Evolutionary conservation across 108 stramenopile species (phyloP).

Genomic region (Schizochytrium sp.): DNA sequence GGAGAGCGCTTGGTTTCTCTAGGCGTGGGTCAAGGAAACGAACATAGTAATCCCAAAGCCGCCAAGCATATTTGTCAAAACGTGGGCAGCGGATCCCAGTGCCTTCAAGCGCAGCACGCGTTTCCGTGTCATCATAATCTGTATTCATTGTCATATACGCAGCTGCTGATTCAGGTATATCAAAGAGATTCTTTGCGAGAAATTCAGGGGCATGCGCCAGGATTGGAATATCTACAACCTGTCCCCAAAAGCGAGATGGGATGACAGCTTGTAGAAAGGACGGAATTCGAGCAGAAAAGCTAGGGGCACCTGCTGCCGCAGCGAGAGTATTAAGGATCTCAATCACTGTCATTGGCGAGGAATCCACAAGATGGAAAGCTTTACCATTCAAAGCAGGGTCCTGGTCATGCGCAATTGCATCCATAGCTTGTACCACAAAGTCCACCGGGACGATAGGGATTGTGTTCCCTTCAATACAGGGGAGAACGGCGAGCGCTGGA

Average conservation of each 20-base stretch:
- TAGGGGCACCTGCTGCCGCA: not conserved
- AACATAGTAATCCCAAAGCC: slow-evolving; percentile 32
- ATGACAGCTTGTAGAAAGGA: not conserved
- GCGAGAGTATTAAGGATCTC: slow-evolving; percentile 22
- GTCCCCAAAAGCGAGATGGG: not conserved
- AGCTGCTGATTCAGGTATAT: not conserved
- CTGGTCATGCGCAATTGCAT: not conserved
- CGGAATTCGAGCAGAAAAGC: slow-evolving; percentile 11
- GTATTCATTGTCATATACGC: slow-evolving; percentile 45
- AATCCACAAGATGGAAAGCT: not conserved
- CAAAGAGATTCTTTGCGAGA: slow-evolving; percentile 13
- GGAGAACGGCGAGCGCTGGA: not conserved
- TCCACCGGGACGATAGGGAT: slow-evolving; percentile 43
- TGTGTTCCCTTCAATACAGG: slow-evolving; percentile 23
- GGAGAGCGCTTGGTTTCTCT: not conserved
- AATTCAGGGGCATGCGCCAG: slow-evolving; percentile 14
- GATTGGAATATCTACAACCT: not conserved
- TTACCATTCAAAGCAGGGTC: slow-evolving; percentile 1
- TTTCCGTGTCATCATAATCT: slow-evolving; percentile 22
- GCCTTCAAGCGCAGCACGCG: slow-evolving; percentile 39
- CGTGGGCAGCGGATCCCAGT: slow-evolving; percentile 30
- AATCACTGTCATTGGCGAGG: slow-evolving; percentile 40
- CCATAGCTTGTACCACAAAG: slow-evolving; percentile 21
- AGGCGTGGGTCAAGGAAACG: slow-evolving; percentile 20
- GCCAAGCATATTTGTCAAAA: slow-evolving; percentile 8